Conservation (phyloP, 768 basidiomycete species). For the Pulveroboletus sp. region DNA sequence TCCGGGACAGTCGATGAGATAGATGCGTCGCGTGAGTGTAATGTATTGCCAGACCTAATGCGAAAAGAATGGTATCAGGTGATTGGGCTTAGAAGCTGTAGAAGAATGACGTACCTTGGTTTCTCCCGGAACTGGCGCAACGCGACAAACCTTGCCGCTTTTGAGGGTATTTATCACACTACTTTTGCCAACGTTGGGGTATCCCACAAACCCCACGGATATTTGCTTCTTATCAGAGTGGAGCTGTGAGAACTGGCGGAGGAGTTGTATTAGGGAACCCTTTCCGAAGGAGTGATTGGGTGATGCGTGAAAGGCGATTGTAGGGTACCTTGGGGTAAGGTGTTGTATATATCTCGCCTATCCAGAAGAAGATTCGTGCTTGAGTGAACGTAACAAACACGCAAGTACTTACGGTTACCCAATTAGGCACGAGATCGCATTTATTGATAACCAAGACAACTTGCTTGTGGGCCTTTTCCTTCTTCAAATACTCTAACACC, state of each 20-base stretch:
- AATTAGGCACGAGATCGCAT: constrained; percentile 96
- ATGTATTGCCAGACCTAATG: constrained; percentile 97
- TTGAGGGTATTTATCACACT: constrained; percentile 98
- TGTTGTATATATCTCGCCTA: constrained; percentile 96
- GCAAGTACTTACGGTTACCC: constrained; percentile 82
- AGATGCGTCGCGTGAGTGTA: constrained; percentile 92
- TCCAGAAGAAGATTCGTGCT: background rate
- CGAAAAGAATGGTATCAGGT: background rate
- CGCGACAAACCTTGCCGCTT: constrained; percentile 94
- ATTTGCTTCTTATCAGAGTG: constrained; percentile 99
- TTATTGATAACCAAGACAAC: constrained; percentile 97
- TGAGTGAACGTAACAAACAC: background rate
- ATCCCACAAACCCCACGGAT: constrained; percentile 95
- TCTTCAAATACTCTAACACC: constrained; percentile 87
- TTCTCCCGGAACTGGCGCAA: constrained; percentile 96
- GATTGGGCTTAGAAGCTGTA: background rate
- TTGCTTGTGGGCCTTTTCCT: constrained; percentile 98
- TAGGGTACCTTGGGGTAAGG: constrained; percentile 91
- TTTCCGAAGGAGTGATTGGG: constrained; percentile 99
- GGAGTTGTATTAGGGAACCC: constrained; percentile 93
- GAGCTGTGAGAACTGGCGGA: constrained; percentile 94
- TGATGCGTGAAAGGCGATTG: constrained; percentile 97
- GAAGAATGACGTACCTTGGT: constrained; percentile 60
- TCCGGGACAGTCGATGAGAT: constrained; percentile 98
- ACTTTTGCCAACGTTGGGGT: constrained; percentile 97